Conservation (phyloP, 2,329 filamentous ascomycete genomes). For the Sporothrix schenckii region DNA sequence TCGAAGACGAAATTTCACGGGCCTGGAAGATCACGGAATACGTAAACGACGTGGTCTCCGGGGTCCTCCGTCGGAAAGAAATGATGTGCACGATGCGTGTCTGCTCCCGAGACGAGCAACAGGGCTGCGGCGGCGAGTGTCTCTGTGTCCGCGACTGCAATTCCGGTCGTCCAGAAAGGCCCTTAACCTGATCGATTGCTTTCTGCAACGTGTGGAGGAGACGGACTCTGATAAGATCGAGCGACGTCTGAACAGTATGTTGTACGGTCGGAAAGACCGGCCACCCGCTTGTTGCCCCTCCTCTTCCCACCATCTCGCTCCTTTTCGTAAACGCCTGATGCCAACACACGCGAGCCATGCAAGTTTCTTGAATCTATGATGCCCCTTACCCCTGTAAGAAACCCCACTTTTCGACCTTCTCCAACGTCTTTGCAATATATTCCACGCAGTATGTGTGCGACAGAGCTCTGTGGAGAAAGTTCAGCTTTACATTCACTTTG, state of each 20-base stretch:
- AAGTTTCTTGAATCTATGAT: conserved; percentile 2
- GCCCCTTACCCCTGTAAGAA: conserved; percentile 11
- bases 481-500: background rate
- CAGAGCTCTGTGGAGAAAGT: conserved; percentile 10
- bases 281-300: conserved; percentile 13
- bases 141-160: conserved; percentile 9
- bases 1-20: background rate
- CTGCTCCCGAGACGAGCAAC: background rate
- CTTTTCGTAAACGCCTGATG: background rate
- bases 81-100: conserved; percentile 4
- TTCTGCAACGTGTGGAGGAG: background rate
- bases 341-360: background rate
- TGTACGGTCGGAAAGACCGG: conserved; percentile 6
- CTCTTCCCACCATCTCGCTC: conserved; percentile 9
- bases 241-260: no score
- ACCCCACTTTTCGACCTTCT: conserved; percentile 23
- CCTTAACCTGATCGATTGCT: background rate
- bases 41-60: background rate
- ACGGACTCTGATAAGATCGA: background rate
- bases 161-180: background rate
- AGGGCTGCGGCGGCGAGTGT: background rate
- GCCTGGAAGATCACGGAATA: conserved; percentile 8
- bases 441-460: background rate
- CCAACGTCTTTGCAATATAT: background rate
- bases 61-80: conserved; percentile 1